Evolutionary conservation across 2,329 filamentous ascomycete genomes (phyloP).

Genomic region (Metarhizium album): DNA sequence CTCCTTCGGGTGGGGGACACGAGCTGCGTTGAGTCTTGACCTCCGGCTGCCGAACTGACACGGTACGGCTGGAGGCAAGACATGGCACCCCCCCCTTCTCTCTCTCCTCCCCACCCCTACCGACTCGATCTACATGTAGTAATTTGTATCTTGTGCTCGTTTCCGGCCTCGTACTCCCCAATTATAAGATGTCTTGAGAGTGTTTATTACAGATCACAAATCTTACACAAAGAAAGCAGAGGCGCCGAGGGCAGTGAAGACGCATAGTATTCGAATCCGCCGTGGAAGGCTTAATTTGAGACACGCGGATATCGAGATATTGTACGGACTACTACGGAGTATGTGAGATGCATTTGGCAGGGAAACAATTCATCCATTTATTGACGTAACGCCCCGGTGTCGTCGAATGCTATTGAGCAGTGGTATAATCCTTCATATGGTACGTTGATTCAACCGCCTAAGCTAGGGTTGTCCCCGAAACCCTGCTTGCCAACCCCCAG

Average conservation of each 20-base stretch:
- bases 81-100: constrained; percentile 14
- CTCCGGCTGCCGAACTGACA: constrained; percentile 11
- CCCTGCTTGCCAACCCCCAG: constrained; percentile 23
- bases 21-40: neutral
- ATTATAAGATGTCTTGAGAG: constrained; percentile 11
- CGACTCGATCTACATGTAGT: neutral
- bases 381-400: constrained; percentile 6
- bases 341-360: neutral
- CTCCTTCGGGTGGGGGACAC: neutral
- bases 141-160: constrained; percentile 8
- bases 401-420: constrained; percentile 3
- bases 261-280: neutral
- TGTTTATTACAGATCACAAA: constrained; percentile 18
- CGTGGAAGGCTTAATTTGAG: constrained; percentile 14
- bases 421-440: constrained; percentile 23
- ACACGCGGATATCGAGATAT: constrained; percentile 26
- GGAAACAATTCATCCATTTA: neutral
- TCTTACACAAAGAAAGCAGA: constrained; percentile 10
- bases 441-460: neutral
- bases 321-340: too few species aligned
- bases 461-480: constrained; percentile 3
- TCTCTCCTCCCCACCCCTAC: constrained; percentile 1
- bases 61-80: constrained; percentile 11
- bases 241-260: neutral
- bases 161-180: constrained; percentile 8